Conservation (phyloP, 1,284 basidiomycete genomes). For the Xerocomus nothofagi region DNA sequence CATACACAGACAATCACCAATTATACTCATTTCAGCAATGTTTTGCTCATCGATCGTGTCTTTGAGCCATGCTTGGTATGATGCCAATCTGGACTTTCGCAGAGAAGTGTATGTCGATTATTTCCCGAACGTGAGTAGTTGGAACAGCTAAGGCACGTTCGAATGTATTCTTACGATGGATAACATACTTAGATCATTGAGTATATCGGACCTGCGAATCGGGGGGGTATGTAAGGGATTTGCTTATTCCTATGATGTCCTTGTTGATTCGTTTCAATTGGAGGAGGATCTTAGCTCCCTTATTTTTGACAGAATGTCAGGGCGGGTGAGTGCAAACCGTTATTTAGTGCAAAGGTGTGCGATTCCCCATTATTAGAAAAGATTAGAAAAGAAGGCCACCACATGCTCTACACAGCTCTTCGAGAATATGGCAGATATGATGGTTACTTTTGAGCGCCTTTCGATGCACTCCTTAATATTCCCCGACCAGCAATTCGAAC, state of each 20-base stretch:
- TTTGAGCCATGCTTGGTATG: constrained; percentile 51
- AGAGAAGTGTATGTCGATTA: constrained; percentile 46
- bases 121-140: constrained; percentile 48
- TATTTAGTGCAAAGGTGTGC: neutral
- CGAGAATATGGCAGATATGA: constrained; percentile 47
- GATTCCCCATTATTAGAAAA: constrained; percentile 12
- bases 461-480: constrained; percentile 50
- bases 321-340: constrained; percentile 36
- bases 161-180: neutral
- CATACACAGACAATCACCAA: constrained; percentile 13
- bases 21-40: constrained; percentile 42
- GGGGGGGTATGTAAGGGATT: constrained; percentile 54
- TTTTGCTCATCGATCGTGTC: constrained; percentile 50
- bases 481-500: constrained; percentile 47
- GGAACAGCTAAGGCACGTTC: neutral
- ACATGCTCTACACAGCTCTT: constrained; percentile 52
- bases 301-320: constrained; percentile 44
- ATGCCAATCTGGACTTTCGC: constrained; percentile 47
- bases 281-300: constrained; percentile 41
- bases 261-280: constrained; percentile 48
- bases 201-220: constrained; percentile 48
- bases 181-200: constrained; percentile 39
- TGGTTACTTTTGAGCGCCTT: constrained; percentile 53
- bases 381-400: constrained; percentile 56
- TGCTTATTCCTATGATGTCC: constrained; percentile 48